Evolutionary conservation across 2,329 filamentous ascomycete species (phyloP).

Genomic region (Talaromyces sp.): DNA sequence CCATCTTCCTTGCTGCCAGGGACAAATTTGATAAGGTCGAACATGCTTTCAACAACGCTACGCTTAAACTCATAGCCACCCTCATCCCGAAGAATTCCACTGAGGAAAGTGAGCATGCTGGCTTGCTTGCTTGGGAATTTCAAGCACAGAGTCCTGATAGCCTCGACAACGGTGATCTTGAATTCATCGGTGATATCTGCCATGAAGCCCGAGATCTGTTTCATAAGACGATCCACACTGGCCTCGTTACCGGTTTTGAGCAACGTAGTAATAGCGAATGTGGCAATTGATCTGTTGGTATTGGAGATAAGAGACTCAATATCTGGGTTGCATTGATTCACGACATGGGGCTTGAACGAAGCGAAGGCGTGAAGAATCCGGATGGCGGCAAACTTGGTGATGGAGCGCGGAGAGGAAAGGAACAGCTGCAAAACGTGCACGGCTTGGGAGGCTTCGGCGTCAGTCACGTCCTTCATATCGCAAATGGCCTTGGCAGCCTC

Average conservation of each 20-base stretch:
- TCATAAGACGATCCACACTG: slow-evolving; percentile 95
- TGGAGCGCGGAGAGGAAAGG: slow-evolving; percentile 88
- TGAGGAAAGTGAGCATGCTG: slow-evolving; percentile 94
- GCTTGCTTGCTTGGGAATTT: slow-evolving; percentile 99
- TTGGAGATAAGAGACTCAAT: slow-evolving; percentile 97
- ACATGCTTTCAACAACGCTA: slow-evolving; percentile 97
- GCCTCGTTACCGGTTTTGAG: slow-evolving; percentile 98
- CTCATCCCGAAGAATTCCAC: slow-evolving; percentile 92
- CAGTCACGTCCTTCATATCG: slow-evolving; percentile 87
- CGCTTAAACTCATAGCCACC: slow-evolving; percentile 98
- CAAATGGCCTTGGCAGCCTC: slow-evolving; percentile 98
- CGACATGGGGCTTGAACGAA: slow-evolving; percentile 89
- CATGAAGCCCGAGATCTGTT: slow-evolving; percentile 98
- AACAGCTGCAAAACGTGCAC: slow-evolving; percentile 95
- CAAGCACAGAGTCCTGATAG: slow-evolving; percentile 89
- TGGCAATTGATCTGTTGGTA: slow-evolving; percentile 94
- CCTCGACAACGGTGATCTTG: slow-evolving; percentile 99
- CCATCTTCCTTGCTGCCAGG: slow-evolving; percentile 73
- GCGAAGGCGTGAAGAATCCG: slow-evolving; percentile 95
- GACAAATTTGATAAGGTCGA: slow-evolving; percentile 98
- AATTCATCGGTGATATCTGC: slow-evolving; percentile 98
- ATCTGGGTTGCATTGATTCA: slow-evolving; percentile 91
- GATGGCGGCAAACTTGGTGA: slow-evolving; percentile 96
- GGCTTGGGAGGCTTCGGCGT: slow-evolving; percentile 84
- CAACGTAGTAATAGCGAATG: slow-evolving; percentile 95